Base-by-base conservation (phyloP, 352 stramenopile species). In the Phytophthora cryptogea region DNA sequence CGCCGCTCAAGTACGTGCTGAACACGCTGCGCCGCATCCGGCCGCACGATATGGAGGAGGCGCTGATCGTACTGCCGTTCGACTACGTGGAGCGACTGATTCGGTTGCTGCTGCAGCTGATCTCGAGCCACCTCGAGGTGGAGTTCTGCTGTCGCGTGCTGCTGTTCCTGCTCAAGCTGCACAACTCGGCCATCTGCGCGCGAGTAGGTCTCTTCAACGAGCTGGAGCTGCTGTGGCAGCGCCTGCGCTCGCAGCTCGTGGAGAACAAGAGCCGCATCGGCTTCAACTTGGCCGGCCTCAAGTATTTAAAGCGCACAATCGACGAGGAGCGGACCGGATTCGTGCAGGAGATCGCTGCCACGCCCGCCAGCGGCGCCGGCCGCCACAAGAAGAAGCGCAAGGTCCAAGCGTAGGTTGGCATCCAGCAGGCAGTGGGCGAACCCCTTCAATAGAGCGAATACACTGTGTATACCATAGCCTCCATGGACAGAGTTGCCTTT, bases 21-120 rank as follows among this genome's bases (percentile, higher is more conserved):
- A 90, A 97, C 75, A 92, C 95, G 50, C 72, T 99, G 37, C 92
- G 83, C 13, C 78, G 83, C 27, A 92, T 99, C 58, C 96, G 94
- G 47, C 85, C 89, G 41, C 82, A 96, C 45, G 96, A 99, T 55
- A 88, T 99, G 67, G 97, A 99, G 69, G 94, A 98, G 61, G 96
- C 95, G 31, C 74, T 99, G 36, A 89, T 99, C 48, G 88, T 99
- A 48, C 76, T 99, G 32, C 94, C 98, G n/a, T 92, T 99, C 37
- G 91, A 96, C 62, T 92, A 98, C 74, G 89, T 99, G 11, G 86
- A 98, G 67, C 81, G 93, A 40, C 67, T 99, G 39, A 90, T 99
- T 47, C 81, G 88, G 50, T 92, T 98, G 68, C 74, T 99, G 17
- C 84, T 97, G 41, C 63, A 96, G 63, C 76, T 98, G 20, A 92